Conservation (phyloP, 2,329 filamentous ascomycete genomes). For the Fonsecaea pugnacius region DNA sequence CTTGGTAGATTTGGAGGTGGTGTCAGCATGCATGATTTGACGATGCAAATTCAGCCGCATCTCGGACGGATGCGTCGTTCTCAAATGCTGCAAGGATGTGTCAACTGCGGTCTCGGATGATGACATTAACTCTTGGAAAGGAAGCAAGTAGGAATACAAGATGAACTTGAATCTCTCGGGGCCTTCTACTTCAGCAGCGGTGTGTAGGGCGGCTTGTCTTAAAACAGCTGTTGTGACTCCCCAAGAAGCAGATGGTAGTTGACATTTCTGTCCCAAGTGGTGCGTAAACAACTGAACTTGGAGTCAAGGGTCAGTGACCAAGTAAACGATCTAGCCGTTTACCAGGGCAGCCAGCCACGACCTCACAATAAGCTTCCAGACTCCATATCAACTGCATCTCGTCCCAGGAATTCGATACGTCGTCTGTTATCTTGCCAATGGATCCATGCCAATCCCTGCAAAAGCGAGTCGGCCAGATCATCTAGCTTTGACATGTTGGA, state of each 20-base stretch:
- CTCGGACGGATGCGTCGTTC: background rate
- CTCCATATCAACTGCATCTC: slow-evolving; percentile 25
- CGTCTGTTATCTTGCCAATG: slow-evolving; percentile 64
- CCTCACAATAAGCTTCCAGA: slow-evolving; percentile 13
- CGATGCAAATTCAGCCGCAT: background rate
- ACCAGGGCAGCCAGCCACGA: background rate
- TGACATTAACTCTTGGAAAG: background rate
- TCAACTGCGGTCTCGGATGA: background rate
- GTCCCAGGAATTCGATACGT: slow-evolving; percentile 22
- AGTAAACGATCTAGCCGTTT: slow-evolving; percentile 9
- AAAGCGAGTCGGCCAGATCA: slow-evolving; percentile 77
- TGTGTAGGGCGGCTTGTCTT: background rate
- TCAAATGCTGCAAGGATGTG: background rate
- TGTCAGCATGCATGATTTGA: background rate
- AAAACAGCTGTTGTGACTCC: background rate
- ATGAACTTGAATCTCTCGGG: background rate
- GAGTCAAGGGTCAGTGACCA: background rate
- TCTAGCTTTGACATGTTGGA: slow-evolving; percentile 66
- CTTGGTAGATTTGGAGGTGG: background rate
- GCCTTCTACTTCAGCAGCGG: background rate
- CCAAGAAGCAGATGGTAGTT: background rate
- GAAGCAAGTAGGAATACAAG: background rate
- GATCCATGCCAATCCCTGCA: slow-evolving; percentile 78
- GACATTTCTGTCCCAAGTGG: background rate
- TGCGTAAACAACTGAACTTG: background rate